Percentiles rank a stretch among this genome's conserved stretches.
phyloP scores from a whole-genome alignment of 164 flowering plant species.

The Dillenia suffruticosa region DNA sequence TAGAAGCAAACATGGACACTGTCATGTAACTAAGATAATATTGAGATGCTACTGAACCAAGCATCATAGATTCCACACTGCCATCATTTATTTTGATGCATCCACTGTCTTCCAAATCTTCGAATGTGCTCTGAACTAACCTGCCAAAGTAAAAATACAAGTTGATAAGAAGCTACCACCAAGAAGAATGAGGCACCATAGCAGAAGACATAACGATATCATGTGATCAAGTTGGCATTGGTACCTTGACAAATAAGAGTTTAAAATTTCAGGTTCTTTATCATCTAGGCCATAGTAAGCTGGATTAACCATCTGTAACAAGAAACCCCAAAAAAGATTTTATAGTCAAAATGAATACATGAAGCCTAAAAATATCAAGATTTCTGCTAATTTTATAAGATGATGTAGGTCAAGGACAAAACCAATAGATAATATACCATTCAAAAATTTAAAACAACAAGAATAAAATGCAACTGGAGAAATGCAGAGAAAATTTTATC shows the following conservation, averaged over 20 bases:
- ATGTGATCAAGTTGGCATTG: constrained; percentile 16
- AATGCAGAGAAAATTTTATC: too few species aligned
- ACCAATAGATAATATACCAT: too few species aligned
- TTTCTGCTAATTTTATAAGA: too few species aligned
- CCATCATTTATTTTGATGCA: constrained; percentile 80
- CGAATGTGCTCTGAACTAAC: constrained; percentile 81
- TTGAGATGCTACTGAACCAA: constrained; percentile 95
- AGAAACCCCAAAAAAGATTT: neutral
- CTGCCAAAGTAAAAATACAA: constrained; percentile 32
- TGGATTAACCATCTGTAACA: constrained; percentile 79
- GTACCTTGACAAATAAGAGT: constrained; percentile 87
- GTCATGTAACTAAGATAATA: constrained; percentile 93
- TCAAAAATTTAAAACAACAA: too few species aligned
- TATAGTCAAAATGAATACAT: too few species aligned
- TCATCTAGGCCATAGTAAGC: constrained; percentile 88
- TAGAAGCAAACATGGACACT: constrained; percentile 95
- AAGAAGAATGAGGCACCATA: constrained; percentile 1
- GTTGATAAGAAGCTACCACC: neutral
- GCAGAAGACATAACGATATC: constrained; percentile 2
- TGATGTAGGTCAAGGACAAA: too few species aligned
- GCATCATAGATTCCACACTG: constrained; percentile 71
- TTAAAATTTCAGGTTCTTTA: constrained; percentile 52
- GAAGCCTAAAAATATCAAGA: too few species aligned
- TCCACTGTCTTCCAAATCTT: constrained; percentile 96
- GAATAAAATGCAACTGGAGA: too few species aligned